A percentile compares a stretch with the other conserved stretches of the same genome.
Evolutionary conservation across 164 flowering plant species (phyloP).

Genomic region (Taxillus chinensis): DNA sequence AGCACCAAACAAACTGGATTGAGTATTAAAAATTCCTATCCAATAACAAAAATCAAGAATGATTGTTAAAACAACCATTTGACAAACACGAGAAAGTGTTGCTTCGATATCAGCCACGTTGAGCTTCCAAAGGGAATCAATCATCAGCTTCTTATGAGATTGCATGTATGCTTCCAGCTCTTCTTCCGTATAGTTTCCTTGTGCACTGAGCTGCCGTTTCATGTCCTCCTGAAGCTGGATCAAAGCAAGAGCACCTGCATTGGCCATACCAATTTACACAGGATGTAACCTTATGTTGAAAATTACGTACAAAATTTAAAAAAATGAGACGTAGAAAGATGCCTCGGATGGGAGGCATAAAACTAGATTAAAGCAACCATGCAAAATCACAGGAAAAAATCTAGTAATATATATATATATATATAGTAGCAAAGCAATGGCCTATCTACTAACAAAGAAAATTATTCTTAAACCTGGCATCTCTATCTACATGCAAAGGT

Average conservation of each 20-base stretch:
- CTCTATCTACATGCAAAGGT: too few species aligned
- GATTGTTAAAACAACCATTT: constrained; percentile 52
- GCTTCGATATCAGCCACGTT: constrained; percentile 98
- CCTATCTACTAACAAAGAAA: too few species aligned
- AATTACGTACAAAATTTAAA: too few species aligned
- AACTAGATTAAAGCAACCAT: too few species aligned
- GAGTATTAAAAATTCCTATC: background rate
- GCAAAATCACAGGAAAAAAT: too few species aligned
- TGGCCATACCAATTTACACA: background rate
- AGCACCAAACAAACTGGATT: constrained; percentile 4
- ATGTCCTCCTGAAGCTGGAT: constrained; percentile 94
- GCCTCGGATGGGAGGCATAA: too few species aligned
- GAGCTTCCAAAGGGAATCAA: constrained; percentile 95
- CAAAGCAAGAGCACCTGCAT: constrained; percentile 75
- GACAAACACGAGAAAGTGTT: constrained; percentile 93
- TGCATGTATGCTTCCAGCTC: constrained; percentile 84
- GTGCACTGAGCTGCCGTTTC: constrained; percentile 82
- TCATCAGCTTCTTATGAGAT: constrained; percentile 80
- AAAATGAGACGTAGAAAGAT: too few species aligned
- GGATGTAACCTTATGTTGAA: too few species aligned
- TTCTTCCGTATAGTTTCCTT: constrained; percentile 88
- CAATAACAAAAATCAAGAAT: background rate
- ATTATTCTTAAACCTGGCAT: too few species aligned
- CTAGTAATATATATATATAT: too few species aligned
- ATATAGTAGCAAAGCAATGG: too few species aligned